phyloP scores from a whole-genome alignment of 1,284 basidiomycete species.

The Ustilago loliicola region DNA sequence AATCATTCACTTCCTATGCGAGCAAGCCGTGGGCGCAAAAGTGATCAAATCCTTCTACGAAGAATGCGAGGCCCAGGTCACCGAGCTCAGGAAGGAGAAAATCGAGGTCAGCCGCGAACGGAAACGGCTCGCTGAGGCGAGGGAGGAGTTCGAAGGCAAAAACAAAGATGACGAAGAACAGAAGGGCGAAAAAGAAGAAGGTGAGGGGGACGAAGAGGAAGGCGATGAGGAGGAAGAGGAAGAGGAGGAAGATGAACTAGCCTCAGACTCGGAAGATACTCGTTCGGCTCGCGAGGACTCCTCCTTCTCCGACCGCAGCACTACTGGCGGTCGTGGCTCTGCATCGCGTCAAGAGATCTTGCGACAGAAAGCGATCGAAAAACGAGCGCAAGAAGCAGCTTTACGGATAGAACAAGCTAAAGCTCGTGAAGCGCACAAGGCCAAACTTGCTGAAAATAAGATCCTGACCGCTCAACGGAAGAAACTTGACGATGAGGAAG shows the following conservation, averaged over 20 bases:
- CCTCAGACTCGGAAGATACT: constrained; percentile 46
- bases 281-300: constrained; percentile 53
- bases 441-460: constrained; percentile 58
- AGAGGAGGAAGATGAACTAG: constrained; percentile 55
- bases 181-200: constrained; percentile 7
- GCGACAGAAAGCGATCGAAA: constrained; percentile 64
- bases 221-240: constrained; percentile 25
- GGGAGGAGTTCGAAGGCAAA: constrained; percentile 76
- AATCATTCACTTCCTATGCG: constrained; percentile 88
- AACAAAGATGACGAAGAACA: constrained; percentile 33
- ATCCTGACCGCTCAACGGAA: constrained; percentile 56
- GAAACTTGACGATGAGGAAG: constrained; percentile 79
- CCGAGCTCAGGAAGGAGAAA: constrained; percentile 92
- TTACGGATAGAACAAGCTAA: constrained; percentile 41
- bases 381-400: constrained; percentile 56
- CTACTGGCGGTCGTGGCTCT: constrained; percentile 5
- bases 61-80: constrained; percentile 86
- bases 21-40: constrained; percentile 89
- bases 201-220: constrained; percentile 5
- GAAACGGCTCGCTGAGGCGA: constrained; percentile 83
- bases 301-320: constrained; percentile 40
- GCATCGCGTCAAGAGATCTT: constrained; percentile 62
- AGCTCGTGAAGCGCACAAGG: constrained; percentile 55
- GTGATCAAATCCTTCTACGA: constrained; percentile 89
- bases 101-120: constrained; percentile 90